These are phyloP conservation scores for Rugonectria rugulosa DNA, from an alignment of 2,329 filamentous ascomycete species.

Conservation along the genomic window DNA sequence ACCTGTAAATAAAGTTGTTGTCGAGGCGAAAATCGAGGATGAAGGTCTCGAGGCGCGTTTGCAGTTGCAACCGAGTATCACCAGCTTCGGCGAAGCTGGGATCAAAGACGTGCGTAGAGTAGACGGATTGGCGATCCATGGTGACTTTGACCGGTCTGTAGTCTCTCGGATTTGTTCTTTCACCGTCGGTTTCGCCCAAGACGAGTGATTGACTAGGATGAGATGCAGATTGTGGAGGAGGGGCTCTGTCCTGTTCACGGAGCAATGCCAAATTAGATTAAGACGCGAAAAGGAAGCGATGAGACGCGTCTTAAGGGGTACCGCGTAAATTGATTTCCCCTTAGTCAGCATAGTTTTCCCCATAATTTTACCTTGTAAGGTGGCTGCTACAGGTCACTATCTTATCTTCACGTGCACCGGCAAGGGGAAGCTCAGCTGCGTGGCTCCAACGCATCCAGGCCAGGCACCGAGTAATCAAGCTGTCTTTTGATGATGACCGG, in stretches of 20 bases:
- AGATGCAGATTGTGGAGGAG: constrained; percentile 37
- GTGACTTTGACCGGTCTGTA: constrained; percentile 17
- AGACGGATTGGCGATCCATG: constrained; percentile 91
- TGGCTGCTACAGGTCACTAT: not conserved
- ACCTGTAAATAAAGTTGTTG: constrained; percentile 95
- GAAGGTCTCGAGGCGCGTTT: constrained; percentile 85
- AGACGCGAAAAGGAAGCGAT: constrained; percentile 22
- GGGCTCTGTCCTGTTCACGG: constrained; percentile 35
- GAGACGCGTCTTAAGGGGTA: constrained; percentile 18
- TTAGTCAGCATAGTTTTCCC: not conserved
- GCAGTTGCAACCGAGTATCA: constrained; percentile 75
- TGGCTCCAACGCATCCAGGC: constrained; percentile 33
- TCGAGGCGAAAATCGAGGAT: constrained; percentile 93
- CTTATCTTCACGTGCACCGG: constrained; percentile 33
- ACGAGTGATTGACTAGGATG: constrained; percentile 23
- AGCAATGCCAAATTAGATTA: constrained; percentile 9
- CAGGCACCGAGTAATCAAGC: constrained; percentile 28
- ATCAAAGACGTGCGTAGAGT: constrained; percentile 82
- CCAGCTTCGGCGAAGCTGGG: constrained; percentile 70
- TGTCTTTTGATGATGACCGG: constrained; percentile 33
- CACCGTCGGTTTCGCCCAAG: constrained; percentile 20
- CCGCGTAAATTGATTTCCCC: constrained; percentile 12
- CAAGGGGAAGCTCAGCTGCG: constrained; percentile 30
- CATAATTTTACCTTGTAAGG: too few species aligned
- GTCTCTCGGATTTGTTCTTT: constrained; percentile 11